Evolutionary conservation across 257 asterid species (phyloP).

Genomic region (Thymus mandschuricus): DNA sequence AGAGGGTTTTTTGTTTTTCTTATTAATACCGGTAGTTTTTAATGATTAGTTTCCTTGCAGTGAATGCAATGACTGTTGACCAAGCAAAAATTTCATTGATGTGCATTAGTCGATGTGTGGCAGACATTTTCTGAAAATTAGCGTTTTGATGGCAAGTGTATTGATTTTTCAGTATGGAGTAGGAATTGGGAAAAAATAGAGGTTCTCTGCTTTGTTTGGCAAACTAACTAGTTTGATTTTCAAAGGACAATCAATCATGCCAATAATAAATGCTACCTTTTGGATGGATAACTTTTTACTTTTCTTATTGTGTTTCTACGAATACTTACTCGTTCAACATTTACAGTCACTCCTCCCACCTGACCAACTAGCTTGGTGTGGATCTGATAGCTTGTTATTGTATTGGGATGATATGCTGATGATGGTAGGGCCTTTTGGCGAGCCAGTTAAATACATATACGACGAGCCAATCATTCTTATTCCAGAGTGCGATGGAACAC

Average conservation of each 20-base stretch:
- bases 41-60: conserved; percentile 2
- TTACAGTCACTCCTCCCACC: conserved; percentile 90
- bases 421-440: conserved; percentile 95
- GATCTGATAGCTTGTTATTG: conserved; percentile 89
- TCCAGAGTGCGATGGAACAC: conserved; percentile 95
- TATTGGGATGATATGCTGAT: conserved; percentile 95
- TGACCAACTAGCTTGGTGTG: conserved; percentile 97
- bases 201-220: conserved; percentile 13
- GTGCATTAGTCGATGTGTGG: conserved; percentile 6
- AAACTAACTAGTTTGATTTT: not conserved
- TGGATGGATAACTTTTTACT: not conserved
- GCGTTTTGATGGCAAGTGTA: not conserved
- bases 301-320: not conserved
- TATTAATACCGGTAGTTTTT: not conserved
- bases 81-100: not conserved
- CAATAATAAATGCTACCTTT: not conserved
- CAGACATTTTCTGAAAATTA: not conserved
- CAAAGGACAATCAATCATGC: not conserved
- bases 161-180: no score
- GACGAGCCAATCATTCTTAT: conserved; percentile 85
- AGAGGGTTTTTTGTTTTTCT: not conserved
- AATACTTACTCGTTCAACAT: conserved; percentile 12
- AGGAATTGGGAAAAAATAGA: not conserved
- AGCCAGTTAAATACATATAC: conserved; percentile 85
- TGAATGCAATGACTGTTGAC: conserved; percentile 23